A percentile compares a stretch with the other conserved stretches of the same genome.
These are phyloP conservation scores for Nakazawaea ernobii DNA, from an alignment of 805 yeast genomes.

Conservation along the genomic window DNA sequence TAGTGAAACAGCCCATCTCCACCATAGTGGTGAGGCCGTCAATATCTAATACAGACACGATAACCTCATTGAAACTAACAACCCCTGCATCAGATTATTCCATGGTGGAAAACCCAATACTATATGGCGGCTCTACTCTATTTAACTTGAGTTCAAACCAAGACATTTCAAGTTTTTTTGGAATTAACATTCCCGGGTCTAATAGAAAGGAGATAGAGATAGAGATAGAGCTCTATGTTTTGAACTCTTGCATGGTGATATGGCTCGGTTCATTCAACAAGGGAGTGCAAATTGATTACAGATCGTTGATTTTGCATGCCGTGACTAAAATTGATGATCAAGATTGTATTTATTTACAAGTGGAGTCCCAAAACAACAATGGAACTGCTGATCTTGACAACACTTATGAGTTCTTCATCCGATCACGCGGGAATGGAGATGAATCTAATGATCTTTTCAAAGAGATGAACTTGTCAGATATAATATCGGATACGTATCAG, in stretches of 20 bases:
- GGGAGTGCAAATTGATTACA: slow-evolving; percentile 15
- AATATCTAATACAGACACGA: slow-evolving; percentile 9
- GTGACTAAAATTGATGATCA: slow-evolving; percentile 1
- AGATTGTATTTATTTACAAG: slow-evolving; percentile 12
- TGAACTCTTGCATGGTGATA: slow-evolving; percentile 12
- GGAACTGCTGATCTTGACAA: not conserved
- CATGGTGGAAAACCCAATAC: slow-evolving; percentile 10
- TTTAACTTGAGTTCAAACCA: not conserved
- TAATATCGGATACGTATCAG: slow-evolving; percentile 21
- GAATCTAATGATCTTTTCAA: not conserved
- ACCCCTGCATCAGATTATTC: slow-evolving; percentile 7
- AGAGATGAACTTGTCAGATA: not conserved
- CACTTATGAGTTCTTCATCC: not conserved
- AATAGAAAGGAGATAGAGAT: not conserved
- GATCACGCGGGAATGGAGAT: not conserved
- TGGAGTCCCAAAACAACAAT: slow-evolving; percentile 5
- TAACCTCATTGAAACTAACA: not conserved
- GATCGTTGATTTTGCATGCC: slow-evolving; percentile 13
- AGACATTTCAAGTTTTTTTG: not conserved
- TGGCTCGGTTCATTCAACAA: slow-evolving; percentile 8
- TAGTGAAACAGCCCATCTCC: not conserved
- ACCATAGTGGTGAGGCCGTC: slow-evolving; percentile 10
- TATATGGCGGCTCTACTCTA: slow-evolving; percentile 7
- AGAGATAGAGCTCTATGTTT: slow-evolving; percentile 10
- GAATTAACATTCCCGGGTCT: not conserved